phyloP scores from a whole-genome alignment of 805 yeast genomes.

The Kluyveromyces lactis region DNA sequence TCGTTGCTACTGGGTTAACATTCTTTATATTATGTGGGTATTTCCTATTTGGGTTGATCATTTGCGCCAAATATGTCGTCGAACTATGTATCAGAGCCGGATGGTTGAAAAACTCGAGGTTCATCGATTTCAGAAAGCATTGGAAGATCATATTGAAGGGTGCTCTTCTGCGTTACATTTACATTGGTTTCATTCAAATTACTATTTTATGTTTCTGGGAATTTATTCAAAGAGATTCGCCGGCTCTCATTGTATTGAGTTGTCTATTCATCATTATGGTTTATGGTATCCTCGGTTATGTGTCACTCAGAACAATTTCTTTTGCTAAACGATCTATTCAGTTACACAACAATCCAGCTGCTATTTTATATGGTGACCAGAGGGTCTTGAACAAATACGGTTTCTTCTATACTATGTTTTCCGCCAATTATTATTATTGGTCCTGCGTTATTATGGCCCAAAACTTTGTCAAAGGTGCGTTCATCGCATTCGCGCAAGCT shows the following conservation, averaged over 20 bases:
- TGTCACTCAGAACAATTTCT: constrained; percentile 52
- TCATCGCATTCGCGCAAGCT: constrained; percentile 70
- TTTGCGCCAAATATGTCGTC: constrained; percentile 43
- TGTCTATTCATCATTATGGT: constrained; percentile 59
- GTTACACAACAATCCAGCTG: constrained; percentile 74
- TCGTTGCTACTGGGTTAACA: constrained; percentile 81
- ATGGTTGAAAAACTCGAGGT: constrained; percentile 42
- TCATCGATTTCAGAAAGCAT: constrained; percentile 41
- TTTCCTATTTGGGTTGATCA: constrained; percentile 53
- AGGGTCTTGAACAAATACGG: constrained; percentile 71
- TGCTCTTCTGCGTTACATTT: constrained; percentile 65
- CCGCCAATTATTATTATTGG: constrained; percentile 78
- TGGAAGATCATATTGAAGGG: constrained; percentile 68
- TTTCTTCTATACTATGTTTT: constrained; percentile 82
- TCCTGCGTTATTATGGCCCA: constrained; percentile 56
- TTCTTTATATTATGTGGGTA: constrained; percentile 74
- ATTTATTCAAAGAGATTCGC: constrained; percentile 71
- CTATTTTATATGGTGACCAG: constrained; percentile 73
- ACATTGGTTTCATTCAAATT: constrained; percentile 79
- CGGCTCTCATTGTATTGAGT: constrained; percentile 81
- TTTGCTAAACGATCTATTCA: constrained; percentile 57
- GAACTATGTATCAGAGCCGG: constrained; percentile 40
- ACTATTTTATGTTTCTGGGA: constrained; percentile 80
- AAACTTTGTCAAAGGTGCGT: constrained; percentile 56
- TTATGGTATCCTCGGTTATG: constrained; percentile 52